phyloP scores from a whole-genome alignment of 2,329 filamentous ascomycete genomes.

The Venturia nashicola region DNA sequence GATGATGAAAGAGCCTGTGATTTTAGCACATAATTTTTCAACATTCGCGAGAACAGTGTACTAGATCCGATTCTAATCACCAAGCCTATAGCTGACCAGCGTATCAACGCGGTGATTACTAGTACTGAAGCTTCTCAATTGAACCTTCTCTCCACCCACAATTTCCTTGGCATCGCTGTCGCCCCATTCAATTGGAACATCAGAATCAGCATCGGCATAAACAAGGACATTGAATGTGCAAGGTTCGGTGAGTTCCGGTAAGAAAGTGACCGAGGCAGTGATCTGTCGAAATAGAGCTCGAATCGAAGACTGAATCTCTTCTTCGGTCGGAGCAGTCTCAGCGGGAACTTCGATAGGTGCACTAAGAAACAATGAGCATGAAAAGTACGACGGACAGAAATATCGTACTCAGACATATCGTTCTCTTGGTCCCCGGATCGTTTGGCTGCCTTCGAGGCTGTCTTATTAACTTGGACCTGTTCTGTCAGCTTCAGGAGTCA shows the following conservation, averaged over 20 bases:
- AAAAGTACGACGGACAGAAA: neutral
- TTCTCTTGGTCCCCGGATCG: constrained; percentile 59
- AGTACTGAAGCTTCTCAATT: constrained; percentile 91
- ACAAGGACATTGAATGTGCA: constrained; percentile 99
- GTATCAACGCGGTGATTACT: constrained; percentile 91
- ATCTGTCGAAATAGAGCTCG: constrained; percentile 96
- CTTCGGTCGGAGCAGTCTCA: constrained; percentile 48
- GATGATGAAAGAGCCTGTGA: neutral
- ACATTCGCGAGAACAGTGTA: neutral
- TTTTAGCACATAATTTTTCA: neutral
- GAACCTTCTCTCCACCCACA: constrained; percentile 83
- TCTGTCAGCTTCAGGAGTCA: constrained; percentile 16
- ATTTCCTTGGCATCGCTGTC: constrained; percentile 98
- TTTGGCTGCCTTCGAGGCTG: constrained; percentile 37
- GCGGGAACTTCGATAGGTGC: constrained; percentile 9
- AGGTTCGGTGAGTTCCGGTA: constrained; percentile 84
- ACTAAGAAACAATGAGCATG: neutral
- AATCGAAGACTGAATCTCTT: constrained; percentile 90
- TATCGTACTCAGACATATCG: constrained; percentile 37
- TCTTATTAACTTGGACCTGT: constrained; percentile 45
- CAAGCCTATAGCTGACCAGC: constrained; percentile 72
- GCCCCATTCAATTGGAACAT: constrained; percentile 96
- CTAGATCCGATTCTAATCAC: neutral
- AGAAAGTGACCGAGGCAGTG: constrained; percentile 91
- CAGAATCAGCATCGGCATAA: constrained; percentile 91